phyloP scores from a whole-genome alignment of 179 eudicot species.

The Corrigiola litoralis region DNA sequence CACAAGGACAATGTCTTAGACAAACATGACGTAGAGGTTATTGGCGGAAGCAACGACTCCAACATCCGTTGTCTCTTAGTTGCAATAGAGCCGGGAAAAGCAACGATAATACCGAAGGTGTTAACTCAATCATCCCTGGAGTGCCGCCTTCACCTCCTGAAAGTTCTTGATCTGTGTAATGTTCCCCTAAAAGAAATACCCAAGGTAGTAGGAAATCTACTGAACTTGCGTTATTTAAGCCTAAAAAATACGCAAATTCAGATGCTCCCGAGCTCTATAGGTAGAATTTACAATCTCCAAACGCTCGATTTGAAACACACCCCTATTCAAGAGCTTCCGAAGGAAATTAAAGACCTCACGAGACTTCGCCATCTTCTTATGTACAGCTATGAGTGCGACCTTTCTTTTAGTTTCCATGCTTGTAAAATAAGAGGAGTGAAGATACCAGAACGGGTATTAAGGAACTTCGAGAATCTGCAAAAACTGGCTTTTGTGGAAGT shows the following conservation, averaged over 20 bases:
- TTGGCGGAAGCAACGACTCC: neutral
- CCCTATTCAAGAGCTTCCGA: constrained; percentile 14
- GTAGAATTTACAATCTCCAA: constrained; percentile 25
- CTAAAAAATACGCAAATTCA: constrained; percentile 21
- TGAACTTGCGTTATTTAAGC: constrained; percentile 24
- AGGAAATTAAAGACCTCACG: constrained; percentile 10
- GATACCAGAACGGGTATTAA: constrained; percentile 6
- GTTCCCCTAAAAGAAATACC: constrained; percentile 18
- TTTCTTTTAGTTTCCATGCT: neutral
- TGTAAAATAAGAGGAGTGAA: constrained; percentile 5
- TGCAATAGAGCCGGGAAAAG: neutral
- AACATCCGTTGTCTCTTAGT: constrained; percentile 18
- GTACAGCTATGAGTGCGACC: neutral
- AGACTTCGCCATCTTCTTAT: constrained; percentile 24
- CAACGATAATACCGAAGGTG: neutral
- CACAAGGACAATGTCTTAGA: neutral
- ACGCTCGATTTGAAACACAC: constrained; percentile 29
- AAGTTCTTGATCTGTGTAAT: constrained; percentile 25
- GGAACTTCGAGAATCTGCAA: constrained; percentile 4
- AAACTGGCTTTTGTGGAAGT: constrained; percentile 21
- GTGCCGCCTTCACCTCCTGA: constrained; percentile 4
- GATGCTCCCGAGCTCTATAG: constrained; percentile 22
- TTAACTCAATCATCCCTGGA: neutral
- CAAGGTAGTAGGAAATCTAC: constrained; percentile 18
- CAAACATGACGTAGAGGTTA: neutral